Conservation (phyloP, 768 basidiomycete genomes). For the Scleroderma citrinum region DNA sequence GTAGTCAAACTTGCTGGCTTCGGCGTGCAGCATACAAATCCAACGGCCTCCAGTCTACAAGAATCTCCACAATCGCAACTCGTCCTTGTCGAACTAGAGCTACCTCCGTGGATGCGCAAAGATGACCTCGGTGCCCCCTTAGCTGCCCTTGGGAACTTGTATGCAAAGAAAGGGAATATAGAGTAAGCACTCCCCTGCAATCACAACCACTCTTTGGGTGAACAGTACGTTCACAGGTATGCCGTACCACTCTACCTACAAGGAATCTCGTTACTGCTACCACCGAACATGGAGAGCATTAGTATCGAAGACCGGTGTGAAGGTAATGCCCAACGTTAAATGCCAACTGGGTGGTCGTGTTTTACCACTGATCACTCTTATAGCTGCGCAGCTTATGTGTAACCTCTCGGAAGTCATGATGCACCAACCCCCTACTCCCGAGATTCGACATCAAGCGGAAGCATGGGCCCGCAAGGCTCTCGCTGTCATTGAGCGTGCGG, state of each 20-base stretch:
- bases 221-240: too few species aligned
- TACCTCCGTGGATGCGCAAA: too few species aligned
- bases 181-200: too few species aligned
- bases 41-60: too few species aligned
- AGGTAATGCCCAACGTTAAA: conserved; percentile 34
- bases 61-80: too few species aligned
- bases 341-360: background rate
- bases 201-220: too few species aligned
- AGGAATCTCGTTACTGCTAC: conserved; percentile 56
- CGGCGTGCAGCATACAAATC: conserved; percentile 5
- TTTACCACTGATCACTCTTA: background rate
- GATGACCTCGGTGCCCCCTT: too few species aligned
- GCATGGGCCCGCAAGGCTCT: conserved; percentile 54
- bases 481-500: conserved; percentile 26
- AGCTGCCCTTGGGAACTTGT: too few species aligned
- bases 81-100: too few species aligned
- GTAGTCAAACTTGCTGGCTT: conserved; percentile 26
- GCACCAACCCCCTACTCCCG: conserved; percentile 31
- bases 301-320: conserved; percentile 50
- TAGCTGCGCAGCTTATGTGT: conserved; percentile 45
- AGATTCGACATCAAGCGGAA: conserved; percentile 43
- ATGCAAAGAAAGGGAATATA: too few species aligned
- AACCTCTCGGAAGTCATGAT: conserved; percentile 41
- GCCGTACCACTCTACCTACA: conserved; percentile 63
- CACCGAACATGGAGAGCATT: conserved; percentile 27